A percentile compares a stretch with the other conserved stretches of the same genome.
Conservation (phyloP, 768 basidiomycete genomes). For the Exsudoporus frostii region DNA sequence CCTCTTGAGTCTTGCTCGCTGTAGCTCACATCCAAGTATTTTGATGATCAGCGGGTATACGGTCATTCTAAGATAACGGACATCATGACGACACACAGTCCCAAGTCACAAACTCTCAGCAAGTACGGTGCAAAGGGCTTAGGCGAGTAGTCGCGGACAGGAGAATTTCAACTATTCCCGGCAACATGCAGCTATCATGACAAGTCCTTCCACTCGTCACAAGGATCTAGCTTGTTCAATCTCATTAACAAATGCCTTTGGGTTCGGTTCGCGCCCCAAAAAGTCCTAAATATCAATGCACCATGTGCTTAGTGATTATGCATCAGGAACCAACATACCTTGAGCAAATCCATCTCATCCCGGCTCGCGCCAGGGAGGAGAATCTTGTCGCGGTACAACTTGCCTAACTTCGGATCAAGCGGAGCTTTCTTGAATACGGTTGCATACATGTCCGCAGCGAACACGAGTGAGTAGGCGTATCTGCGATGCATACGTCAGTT, state of each 20-base stretch:
- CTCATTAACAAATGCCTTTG: slow-evolving; percentile 69
- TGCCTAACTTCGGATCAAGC: slow-evolving; percentile 61
- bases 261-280: slow-evolving; percentile 71
- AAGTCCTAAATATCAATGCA: slow-evolving; percentile 52
- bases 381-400: slow-evolving; percentile 70
- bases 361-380: slow-evolving; percentile 67
- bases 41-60: too few species aligned
- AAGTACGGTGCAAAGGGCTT: too few species aligned
- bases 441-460: slow-evolving; percentile 55
- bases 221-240: slow-evolving; percentile 46
- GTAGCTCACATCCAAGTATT: too few species aligned
- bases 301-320: too few species aligned
- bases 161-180: not conserved
- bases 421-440: slow-evolving; percentile 79
- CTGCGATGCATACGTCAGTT: slow-evolving; percentile 20
- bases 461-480: slow-evolving; percentile 72
- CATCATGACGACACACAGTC: too few species aligned
- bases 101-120: too few species aligned
- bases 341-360: slow-evolving; percentile 70
- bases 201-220: not conserved
- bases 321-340: slow-evolving; percentile 40
- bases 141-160: too few species aligned
- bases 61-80: too few species aligned
- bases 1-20: too few species aligned
- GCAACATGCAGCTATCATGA: not conserved